A percentile compares a stretch with the other conserved stretches of the same genome.
phyloP scores from a whole-genome alignment of 257 asterid species.

The Cordia subcordata region DNA sequence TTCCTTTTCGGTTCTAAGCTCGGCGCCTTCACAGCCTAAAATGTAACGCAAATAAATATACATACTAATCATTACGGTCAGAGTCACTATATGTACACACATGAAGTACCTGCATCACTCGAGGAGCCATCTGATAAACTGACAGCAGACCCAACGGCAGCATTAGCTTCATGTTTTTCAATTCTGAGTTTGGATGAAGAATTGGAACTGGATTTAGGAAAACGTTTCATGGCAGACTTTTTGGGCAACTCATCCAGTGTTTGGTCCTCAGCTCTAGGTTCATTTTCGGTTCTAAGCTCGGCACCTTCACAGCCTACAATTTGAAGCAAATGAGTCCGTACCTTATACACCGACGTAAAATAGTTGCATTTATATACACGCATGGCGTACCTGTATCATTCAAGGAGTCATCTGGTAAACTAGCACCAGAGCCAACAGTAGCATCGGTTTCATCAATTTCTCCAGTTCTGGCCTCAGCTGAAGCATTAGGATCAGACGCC shows the following conservation, averaged over 20 bases:
- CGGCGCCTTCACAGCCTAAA: conserved; percentile 24
- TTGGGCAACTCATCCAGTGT: not conserved
- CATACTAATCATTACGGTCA: not conserved
- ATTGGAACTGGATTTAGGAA: conserved; percentile 9
- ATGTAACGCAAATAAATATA: conserved; percentile 12
- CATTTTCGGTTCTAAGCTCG: not conserved
- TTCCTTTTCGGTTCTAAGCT: conserved; percentile 20
- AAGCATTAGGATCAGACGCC: conserved; percentile 10
- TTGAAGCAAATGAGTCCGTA: not conserved
- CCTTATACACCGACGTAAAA: no score
- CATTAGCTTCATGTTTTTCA: conserved; percentile 11
- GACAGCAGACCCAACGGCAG: conserved; percentile 16
- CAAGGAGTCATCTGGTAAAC: conserved; percentile 7
- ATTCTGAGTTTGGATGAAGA: conserved; percentile 9
- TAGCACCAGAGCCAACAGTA: conserved; percentile 18
- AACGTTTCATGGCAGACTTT: not conserved
- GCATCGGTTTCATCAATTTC: conserved; percentile 11
- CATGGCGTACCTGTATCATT: conserved; percentile 1
- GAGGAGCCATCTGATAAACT: no score
- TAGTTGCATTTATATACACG: no score
- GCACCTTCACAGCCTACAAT: not conserved
- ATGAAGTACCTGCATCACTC: conserved; percentile 14
- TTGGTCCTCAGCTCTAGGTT: not conserved
- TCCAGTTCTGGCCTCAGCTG: conserved; percentile 10
- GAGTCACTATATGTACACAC: not conserved